These are phyloP conservation scores for Elaeagnus macrophylla DNA, from an alignment of 306 rosid species.

Conservation along the genomic window DNA sequence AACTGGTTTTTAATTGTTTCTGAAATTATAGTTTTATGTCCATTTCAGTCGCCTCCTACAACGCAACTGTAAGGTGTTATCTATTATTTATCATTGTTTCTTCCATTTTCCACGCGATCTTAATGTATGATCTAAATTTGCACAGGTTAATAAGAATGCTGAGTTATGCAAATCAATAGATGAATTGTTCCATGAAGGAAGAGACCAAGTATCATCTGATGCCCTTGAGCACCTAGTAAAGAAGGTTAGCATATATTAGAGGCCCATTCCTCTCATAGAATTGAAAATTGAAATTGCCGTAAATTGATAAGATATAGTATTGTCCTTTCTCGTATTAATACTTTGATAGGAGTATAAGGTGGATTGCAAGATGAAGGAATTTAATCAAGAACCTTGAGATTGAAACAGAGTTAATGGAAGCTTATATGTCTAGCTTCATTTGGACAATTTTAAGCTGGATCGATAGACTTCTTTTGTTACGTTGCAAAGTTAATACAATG, in stretches of 20 bases:
- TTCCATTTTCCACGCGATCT: neutral
- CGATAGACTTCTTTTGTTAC: neutral
- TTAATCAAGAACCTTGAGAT: too few relatives aligned
- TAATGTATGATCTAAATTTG: neutral
- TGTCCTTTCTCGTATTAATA: neutral
- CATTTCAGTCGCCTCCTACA: too few relatives aligned
- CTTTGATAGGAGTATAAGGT: neutral
- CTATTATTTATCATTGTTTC: neutral
- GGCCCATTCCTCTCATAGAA: conserved; percentile 2
- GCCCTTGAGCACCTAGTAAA: conserved; percentile 47
- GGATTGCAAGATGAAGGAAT: neutral
- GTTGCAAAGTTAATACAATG: neutral
- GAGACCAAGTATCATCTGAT: conserved; percentile 42
- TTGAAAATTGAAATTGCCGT: neutral
- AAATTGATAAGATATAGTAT: neutral
- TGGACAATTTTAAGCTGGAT: neutral
- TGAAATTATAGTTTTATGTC: too few relatives aligned
- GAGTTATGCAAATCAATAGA: conserved; percentile 56
- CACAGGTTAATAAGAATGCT: conserved; percentile 76
- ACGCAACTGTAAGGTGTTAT: neutral
- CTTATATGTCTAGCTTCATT: neutral
- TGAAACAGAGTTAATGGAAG: neutral
- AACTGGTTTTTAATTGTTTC: too few relatives aligned
- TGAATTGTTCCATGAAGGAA: conserved; percentile 48
- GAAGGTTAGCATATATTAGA: conserved; percentile 34